Conservation (phyloP, 2,329 filamentous ascomycete species). For the Emergomyces orientalis region DNA sequence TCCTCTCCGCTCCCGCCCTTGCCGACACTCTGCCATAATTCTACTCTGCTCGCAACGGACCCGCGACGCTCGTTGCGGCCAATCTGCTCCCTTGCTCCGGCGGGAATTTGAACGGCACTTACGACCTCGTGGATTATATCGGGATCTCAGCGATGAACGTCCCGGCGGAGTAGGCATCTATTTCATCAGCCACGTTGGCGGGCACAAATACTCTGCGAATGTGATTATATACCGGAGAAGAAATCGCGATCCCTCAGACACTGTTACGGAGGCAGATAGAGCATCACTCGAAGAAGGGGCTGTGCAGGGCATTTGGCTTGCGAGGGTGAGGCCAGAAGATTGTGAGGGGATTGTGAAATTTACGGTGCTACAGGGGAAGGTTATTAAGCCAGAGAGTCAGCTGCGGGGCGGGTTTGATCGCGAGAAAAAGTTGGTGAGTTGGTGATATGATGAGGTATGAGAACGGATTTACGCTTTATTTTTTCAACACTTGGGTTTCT, state of each 20-base stretch:
- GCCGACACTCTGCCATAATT: conserved; percentile 76
- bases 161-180: conserved; percentile 91
- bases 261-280: conserved; percentile 22
- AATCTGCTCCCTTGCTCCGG: conserved; percentile 80
- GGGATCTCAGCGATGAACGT: conserved; percentile 78
- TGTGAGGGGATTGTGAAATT: conserved; percentile 86
- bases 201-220: conserved; percentile 94
- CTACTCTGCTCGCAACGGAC: conserved; percentile 90
- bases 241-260: conserved; percentile 19
- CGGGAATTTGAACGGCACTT: conserved; percentile 85
- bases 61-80: conserved; percentile 89
- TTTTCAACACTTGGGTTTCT: too few relatives aligned
- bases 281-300: conserved; percentile 47
- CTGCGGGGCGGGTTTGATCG: conserved; percentile 86
- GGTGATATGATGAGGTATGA: conserved; percentile 44
- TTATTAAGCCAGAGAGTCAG: conserved; percentile 80
- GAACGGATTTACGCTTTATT: neutral
- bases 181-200: conserved; percentile 92
- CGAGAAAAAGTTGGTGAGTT: conserved; percentile 69
- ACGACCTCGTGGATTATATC: conserved; percentile 70
- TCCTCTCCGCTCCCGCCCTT: conserved; percentile 52
- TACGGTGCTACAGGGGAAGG: conserved; percentile 85
- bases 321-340: conserved; percentile 73
- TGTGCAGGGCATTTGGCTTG: conserved; percentile 87
- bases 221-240: conserved; percentile 76